phyloP scores from a whole-genome alignment of 176 grass and related monocot genomes.

The Areca catechu region DNA sequence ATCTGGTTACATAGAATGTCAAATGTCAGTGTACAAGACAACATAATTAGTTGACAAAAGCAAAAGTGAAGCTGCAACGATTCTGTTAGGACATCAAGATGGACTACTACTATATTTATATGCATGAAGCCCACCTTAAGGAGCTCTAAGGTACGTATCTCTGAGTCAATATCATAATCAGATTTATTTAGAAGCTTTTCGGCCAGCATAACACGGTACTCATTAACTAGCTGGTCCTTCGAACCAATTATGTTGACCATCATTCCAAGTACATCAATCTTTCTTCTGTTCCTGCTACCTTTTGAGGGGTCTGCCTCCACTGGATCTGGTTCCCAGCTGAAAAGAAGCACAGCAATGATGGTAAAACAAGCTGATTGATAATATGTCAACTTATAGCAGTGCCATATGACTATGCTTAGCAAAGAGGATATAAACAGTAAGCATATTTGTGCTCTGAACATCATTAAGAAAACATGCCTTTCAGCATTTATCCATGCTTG shows the following conservation, averaged over 20 bases:
- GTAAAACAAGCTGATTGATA: neutral
- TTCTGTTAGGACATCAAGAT: too few species aligned
- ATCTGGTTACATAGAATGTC: slow-evolving; percentile 46
- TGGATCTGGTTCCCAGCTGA: slow-evolving; percentile 91
- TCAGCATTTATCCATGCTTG: slow-evolving; percentile 94
- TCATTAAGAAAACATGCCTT: slow-evolving; percentile 41
- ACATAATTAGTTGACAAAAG: neutral
- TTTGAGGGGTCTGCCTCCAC: slow-evolving; percentile 83
- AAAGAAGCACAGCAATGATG: slow-evolving; percentile 20
- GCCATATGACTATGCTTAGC: too few species aligned
- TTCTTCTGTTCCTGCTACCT: slow-evolving; percentile 87
- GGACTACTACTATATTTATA: too few species aligned
- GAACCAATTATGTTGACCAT: slow-evolving; percentile 97
- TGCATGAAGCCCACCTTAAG: slow-evolving; percentile 62
- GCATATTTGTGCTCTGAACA: neutral
- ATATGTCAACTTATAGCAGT: neutral
- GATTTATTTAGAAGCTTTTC: slow-evolving; percentile 93
- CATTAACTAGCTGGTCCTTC: slow-evolving; percentile 90
- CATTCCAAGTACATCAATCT: slow-evolving; percentile 90
- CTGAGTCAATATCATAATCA: slow-evolving; percentile 97
- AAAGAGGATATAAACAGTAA: too few species aligned
- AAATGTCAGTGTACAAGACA: neutral
- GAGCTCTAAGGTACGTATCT: slow-evolving; percentile 94
- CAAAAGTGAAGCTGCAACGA: too few species aligned
- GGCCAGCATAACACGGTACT: slow-evolving; percentile 95